Conservation (phyloP, 176 grass and related monocot genomes). For the Chrysopogon serrulatus region DNA sequence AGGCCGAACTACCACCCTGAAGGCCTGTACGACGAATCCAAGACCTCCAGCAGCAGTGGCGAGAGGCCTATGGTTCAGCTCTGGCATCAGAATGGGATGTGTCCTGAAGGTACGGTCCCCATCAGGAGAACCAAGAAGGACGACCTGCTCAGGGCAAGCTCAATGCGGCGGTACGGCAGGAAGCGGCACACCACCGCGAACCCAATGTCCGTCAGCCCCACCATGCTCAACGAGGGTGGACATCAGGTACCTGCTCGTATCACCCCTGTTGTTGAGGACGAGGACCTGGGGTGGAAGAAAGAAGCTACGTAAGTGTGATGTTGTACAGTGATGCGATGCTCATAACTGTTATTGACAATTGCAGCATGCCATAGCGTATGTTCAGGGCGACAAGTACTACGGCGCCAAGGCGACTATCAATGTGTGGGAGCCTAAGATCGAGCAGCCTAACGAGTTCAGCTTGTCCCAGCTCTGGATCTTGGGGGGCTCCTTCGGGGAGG, state of each 20-base stretch:
- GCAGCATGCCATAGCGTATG: slow-evolving; percentile 80
- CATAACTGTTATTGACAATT: slow-evolving; percentile 21
- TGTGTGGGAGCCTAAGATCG: slow-evolving; percentile 87
- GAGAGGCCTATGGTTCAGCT: slow-evolving; percentile 53
- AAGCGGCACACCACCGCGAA: slow-evolving; percentile 45
- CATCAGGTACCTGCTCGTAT: slow-evolving; percentile 44
- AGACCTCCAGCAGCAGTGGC: slow-evolving; percentile 21
- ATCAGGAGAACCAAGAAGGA: slow-evolving; percentile 62
- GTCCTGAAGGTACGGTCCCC: slow-evolving; percentile 54
- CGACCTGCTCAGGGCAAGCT: slow-evolving; percentile 63
- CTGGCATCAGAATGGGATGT: slow-evolving; percentile 70
- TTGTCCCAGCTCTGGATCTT: slow-evolving; percentile 90
- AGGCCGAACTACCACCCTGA: slow-evolving; percentile 71
- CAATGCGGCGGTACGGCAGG: slow-evolving; percentile 60
- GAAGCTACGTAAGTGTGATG: background rate
- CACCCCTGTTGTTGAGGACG: background rate
- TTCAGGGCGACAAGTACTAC: slow-evolving; percentile 87
- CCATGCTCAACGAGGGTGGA: slow-evolving; percentile 61
- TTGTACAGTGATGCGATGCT: background rate
- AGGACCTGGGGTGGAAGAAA: background rate
- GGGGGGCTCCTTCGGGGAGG: slow-evolving; percentile 70
- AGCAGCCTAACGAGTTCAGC: slow-evolving; percentile 86
- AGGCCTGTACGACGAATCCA: slow-evolving; percentile 44
- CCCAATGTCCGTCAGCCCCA: slow-evolving; percentile 49
- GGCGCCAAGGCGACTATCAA: slow-evolving; percentile 91